phyloP scores from a whole-genome alignment of 306 rosid genomes.

The Citrullus mucosospermus region DNA sequence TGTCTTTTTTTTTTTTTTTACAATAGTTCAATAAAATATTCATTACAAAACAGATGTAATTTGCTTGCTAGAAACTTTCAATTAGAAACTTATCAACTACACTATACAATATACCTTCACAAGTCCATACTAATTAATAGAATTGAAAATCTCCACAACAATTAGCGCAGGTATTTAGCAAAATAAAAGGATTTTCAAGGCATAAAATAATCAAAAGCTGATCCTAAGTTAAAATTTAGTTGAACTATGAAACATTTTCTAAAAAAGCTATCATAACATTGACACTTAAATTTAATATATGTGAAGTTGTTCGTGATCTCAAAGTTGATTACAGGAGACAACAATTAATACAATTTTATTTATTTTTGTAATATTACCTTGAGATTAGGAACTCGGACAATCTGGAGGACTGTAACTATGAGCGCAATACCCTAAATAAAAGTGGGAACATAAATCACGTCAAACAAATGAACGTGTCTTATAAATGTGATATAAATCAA shows the following conservation, averaged over 20 bases:
- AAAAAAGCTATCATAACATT: neutral
- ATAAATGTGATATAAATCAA: neutral
- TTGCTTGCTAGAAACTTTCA: neutral
- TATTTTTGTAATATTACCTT: slow-evolving; percentile 37
- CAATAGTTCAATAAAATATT: neutral
- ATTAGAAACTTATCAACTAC: neutral
- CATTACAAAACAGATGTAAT: neutral
- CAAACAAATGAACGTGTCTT: neutral
- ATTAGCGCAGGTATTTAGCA: neutral
- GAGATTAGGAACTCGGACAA: slow-evolving; percentile 93
- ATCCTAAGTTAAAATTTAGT: neutral
- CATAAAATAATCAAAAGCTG: neutral
- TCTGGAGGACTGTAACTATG: slow-evolving; percentile 96
- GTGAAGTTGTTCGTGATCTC: neutral
- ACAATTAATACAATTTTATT: neutral
- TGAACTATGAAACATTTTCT: neutral
- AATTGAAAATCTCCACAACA: neutral
- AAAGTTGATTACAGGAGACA: neutral
- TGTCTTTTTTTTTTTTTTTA: neutral
- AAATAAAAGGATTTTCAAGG: neutral
- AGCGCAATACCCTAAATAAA: slow-evolving; percentile 69
- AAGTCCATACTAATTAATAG: neutral
- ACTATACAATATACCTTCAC: neutral
- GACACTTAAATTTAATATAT: neutral
- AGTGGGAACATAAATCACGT: neutral